Base-by-base conservation (phyloP, 768 basidiomycete genomes). In the Amanita polypyramis region DNA sequence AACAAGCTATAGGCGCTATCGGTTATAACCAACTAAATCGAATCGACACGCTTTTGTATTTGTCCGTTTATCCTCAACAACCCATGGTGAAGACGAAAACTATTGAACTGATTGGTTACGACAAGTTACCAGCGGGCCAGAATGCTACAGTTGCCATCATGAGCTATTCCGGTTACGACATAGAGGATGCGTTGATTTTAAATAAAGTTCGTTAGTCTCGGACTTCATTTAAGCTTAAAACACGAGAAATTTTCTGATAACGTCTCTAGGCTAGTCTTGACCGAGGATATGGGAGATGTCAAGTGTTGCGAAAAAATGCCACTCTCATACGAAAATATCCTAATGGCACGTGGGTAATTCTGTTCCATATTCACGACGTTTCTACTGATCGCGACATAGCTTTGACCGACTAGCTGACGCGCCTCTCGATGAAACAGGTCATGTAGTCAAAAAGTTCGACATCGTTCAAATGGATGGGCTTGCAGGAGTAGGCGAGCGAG, bases 11-110 rank as follows among this genome's bases (percentile, higher is more conserved):
- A 54, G 96, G 96, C 17, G 94, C 94, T 10, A 99, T 99, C 52
- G 95, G 84, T 0, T 96, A 94, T 67, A 99, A 98, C 63, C 96
- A 99, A 64, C 80, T 97, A 55, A 91, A 92, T 60, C 80, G 96
- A 38, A 98, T 99, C 61, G 96, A 99, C 63, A 99, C 96, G 0
- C 76, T 99, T 33, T 74, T 99, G n/a, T 99, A 99, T 66, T 76
- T 99, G 43, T 86, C 90, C 30, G 93, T 97, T 8, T 99, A 99
- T 57, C 96, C 96, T 19, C 96, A 99, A 60, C 91, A 97, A 58
- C 96, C 96, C 2, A 96, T 99, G 95, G 94, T 97, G 52, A 97
- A 98, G 66, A 96, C 96, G 5, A 94, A 93, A 65, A 96, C 96
- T 2, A 99, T 98, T 49, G 96, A 99, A 62, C 67, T 99, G 45